Base-by-base conservation (phyloP, 805 yeast genomes). In the Metschnikowia vanudenii region DNA sequence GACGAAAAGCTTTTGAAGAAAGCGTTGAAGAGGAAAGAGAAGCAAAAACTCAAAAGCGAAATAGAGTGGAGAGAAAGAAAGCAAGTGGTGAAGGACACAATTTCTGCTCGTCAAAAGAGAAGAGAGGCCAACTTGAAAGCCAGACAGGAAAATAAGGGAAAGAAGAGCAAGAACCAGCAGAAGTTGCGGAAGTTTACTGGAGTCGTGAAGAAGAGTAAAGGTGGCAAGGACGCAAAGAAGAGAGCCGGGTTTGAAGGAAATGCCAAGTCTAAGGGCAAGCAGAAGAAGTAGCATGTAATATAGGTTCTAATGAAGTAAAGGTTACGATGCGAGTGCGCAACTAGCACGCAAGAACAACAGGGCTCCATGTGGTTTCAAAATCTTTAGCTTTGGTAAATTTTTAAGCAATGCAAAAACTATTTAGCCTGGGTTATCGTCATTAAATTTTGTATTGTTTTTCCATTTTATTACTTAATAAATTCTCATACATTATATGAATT, bases 201-300 rank as follows among this genome's bases (percentile, higher is more conserved):
- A 31, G 66, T 69, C 17, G 74, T 75, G 24, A 73, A 71, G 45
- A 78, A 80, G 51, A 73, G 74, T 58, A 61, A 62, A 43, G 54
- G 54, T 13, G 50, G 31, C 17, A 58, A 57, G 47, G 57, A 55
- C 37, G 55, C 49, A 31, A 70, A 69, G 55, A 72, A 72, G 56
- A 71, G 94, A 64, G 96, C 97, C n/a, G 97, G 97, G 1, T 90
- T 90, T 63, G 97, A 90, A 72, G 97, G 97, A 19, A 71, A 78
- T 47, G 75, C 75, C 43, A 72, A 73, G 52, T 62, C 71, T 22
- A 69, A 71, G 53, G 60, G 59, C 29, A 60, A 60, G 44, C 68
- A 62, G 54, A 62, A 61, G 49, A 51, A 48, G 37, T 60, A 55
- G 55, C 43, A 41, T 55, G 52, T 46, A 47, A 29, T 47, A 47